These are phyloP conservation scores for Pleurostoma richardsiae DNA, from an alignment of 2,329 filamentous ascomycete genomes.

Conservation along the genomic window DNA sequence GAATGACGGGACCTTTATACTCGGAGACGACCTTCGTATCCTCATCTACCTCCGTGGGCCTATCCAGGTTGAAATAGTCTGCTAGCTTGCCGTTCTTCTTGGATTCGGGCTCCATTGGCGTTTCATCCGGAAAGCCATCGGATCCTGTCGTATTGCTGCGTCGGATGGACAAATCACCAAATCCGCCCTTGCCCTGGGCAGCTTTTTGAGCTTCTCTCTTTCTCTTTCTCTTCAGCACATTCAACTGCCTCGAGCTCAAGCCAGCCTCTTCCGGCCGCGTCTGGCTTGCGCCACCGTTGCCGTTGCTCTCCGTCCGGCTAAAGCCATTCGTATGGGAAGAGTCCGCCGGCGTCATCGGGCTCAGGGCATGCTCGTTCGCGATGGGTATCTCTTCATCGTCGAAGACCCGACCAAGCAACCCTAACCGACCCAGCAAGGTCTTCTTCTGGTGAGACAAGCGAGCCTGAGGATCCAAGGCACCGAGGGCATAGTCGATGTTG, in stretches of 20 bases:
- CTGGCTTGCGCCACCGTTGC: constrained; percentile 30
- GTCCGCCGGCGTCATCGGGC: constrained; percentile 41
- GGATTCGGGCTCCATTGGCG: constrained; percentile 45
- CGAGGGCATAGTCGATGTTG: constrained; percentile 79
- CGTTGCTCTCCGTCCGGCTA: constrained; percentile 20
- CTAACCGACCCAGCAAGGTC: constrained; percentile 74
- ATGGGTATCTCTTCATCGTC: constrained; percentile 75
- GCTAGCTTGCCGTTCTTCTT: constrained; percentile 60
- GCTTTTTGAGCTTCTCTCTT: constrained; percentile 87
- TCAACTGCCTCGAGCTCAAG: constrained; percentile 88
- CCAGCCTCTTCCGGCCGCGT: constrained; percentile 56
- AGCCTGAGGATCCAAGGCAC: constrained; percentile 73
- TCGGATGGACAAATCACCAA: constrained; percentile 78
- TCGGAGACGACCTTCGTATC: constrained; percentile 90
- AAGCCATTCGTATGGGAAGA: constrained; percentile 22
- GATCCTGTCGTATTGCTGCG: constrained; percentile 56
- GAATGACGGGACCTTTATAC: constrained; percentile 78
- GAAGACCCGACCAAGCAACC: constrained; percentile 76
- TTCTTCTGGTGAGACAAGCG: constrained; percentile 86
- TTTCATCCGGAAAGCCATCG: constrained; percentile 58
- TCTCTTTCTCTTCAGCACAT: constrained; percentile 88
- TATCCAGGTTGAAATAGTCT: constrained; percentile 90
- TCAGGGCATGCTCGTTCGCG: constrained; percentile 51
- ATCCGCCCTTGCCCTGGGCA: constrained; percentile 77
- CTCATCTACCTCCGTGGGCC: constrained; percentile 73